These are phyloP conservation scores for Leishmania arabica DNA, from an alignment of 208 protist species.

Conservation along the genomic window DNA sequence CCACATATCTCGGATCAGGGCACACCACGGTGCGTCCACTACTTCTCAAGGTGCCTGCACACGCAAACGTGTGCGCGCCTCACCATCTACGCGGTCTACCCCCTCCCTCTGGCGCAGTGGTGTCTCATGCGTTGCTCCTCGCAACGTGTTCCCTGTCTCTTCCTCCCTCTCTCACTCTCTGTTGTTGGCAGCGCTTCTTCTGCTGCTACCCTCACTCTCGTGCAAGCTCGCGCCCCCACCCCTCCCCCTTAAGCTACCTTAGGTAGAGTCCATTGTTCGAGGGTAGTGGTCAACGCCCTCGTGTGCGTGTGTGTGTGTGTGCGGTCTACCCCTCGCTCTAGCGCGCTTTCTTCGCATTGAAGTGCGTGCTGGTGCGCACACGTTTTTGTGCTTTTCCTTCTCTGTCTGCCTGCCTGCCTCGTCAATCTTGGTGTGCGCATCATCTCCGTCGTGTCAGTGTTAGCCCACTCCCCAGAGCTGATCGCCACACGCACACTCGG, in stretches of 20 bases:
- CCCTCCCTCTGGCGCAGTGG: too few species aligned
- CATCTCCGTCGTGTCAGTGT: background rate
- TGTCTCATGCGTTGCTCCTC: background rate
- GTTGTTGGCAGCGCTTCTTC: background rate
- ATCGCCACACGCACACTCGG: background rate
- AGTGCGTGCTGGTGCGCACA: too few species aligned
- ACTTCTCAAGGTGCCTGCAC: background rate
- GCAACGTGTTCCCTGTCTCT: background rate
- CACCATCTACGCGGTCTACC: background rate
- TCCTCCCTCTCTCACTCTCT: background rate
- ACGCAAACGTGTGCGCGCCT: background rate
- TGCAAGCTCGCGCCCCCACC: background rate
- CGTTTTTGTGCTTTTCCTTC: background rate
- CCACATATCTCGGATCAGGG: background rate
- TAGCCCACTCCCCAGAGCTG: background rate
- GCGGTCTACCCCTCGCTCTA: too few species aligned
- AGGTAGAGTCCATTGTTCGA: too few species aligned
- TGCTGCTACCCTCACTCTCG: too few species aligned
- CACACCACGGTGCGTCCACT: background rate
- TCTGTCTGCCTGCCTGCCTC: background rate
- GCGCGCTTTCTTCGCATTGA: too few species aligned
- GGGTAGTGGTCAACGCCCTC: too few species aligned
- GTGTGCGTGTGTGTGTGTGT: too few species aligned
- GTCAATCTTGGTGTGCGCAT: background rate
- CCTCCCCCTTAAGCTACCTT: too few species aligned